These are phyloP conservation scores for Debaryomycetaceae sp. DNA, from an alignment of 1,139 yeast genomes.

Conservation along the genomic window DNA sequence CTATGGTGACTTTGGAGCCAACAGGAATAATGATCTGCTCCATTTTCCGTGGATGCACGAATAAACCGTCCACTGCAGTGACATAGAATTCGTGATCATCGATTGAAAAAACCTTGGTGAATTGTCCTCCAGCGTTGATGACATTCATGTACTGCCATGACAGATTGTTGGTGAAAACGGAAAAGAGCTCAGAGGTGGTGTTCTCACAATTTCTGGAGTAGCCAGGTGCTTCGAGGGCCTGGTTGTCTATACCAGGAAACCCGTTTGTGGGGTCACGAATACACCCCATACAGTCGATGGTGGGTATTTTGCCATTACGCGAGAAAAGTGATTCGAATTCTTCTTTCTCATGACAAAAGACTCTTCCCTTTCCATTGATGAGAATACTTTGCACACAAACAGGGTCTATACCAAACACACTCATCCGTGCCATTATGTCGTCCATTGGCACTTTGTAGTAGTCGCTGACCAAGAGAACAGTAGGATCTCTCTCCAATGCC, in stretches of 20 bases:
- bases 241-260: constrained; percentile 16
- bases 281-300: constrained; percentile 23
- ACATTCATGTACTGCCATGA: constrained; percentile 26
- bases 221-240: constrained; percentile 24
- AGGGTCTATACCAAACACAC: constrained; percentile 30
- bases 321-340: constrained; percentile 7
- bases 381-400: constrained; percentile 29
- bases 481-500: constrained; percentile 22
- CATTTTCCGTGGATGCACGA: constrained; percentile 20
- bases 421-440: constrained; percentile 21
- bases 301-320: neutral
- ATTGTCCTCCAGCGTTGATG: constrained; percentile 32
- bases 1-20: constrained; percentile 25
- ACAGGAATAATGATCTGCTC: constrained; percentile 26
- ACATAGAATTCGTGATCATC: constrained; percentile 32
- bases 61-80: constrained; percentile 31
- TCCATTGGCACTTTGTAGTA: constrained; percentile 25
- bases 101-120: constrained; percentile 29
- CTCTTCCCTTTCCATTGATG: constrained; percentile 33
- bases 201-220: constrained; percentile 17
- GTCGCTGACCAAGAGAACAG: constrained; percentile 23
- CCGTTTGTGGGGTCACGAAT: constrained; percentile 17
- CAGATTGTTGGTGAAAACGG: constrained; percentile 16
- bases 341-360: constrained; percentile 19
- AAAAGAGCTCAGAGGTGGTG: constrained; percentile 15